A percentile compares a stretch with the other conserved stretches of the same genome.
Conservation (phyloP, 306 rosid species). For the Sophora flavescens region DNA sequence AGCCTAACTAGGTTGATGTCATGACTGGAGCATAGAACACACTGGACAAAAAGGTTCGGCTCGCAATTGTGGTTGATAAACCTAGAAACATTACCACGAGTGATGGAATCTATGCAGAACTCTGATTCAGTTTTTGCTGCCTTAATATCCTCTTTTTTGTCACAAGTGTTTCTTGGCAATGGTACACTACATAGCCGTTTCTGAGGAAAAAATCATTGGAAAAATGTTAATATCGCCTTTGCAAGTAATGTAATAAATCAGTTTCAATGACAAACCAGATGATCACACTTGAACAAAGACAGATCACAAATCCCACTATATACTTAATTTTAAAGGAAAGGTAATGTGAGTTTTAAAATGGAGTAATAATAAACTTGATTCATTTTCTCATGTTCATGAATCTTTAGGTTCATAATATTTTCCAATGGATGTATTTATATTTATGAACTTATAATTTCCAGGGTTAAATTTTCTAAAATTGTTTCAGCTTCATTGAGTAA, state of each 20-base stretch:
- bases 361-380: too few relatives aligned
- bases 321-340: background rate
- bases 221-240: background rate
- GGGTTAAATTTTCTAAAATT: too few relatives aligned
- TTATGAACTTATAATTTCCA: too few relatives aligned
- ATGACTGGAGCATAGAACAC: background rate
- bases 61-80: conserved; percentile 43
- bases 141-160: background rate
- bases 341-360: too few relatives aligned
- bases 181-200: background rate
- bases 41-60: conserved; percentile 39
- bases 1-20: conserved; percentile 28
- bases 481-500: too few relatives aligned
- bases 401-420: too few relatives aligned
- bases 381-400: too few relatives aligned
- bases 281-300: background rate
- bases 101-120: conserved; percentile 24
- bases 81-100: conserved; percentile 37
- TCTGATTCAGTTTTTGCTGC: background rate
- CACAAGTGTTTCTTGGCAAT: background rate
- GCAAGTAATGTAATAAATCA: too few relatives aligned
- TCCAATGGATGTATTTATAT: too few relatives aligned
- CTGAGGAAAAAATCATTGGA: background rate
- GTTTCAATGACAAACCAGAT: background rate
- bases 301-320: background rate